A percentile compares a stretch with the other conserved stretches of the same genome.
Conservation (phyloP, 2,329 filamentous ascomycete species). For the Metarhizium humberi region DNA sequence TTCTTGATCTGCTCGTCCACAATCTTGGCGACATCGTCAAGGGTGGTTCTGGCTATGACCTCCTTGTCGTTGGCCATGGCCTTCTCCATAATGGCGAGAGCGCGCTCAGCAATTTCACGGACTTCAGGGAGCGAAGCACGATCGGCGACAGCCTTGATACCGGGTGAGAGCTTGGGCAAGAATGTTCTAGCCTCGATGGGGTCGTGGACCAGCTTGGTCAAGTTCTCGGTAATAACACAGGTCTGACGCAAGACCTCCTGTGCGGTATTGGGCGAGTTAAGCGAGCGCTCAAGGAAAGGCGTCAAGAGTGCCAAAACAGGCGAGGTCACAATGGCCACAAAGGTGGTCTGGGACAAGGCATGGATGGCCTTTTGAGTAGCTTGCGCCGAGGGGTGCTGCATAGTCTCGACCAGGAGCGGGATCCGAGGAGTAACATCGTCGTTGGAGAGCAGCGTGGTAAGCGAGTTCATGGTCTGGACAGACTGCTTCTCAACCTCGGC, state of each 20-base stretch:
- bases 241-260: slow-evolving; percentile 95
- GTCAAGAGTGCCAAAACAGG: slow-evolving; percentile 91
- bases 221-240: slow-evolving; percentile 92
- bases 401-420: slow-evolving; percentile 83
- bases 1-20: slow-evolving; percentile 70
- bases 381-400: slow-evolving; percentile 86
- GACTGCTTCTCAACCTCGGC: slow-evolving; percentile 79
- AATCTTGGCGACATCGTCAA: slow-evolving; percentile 64
- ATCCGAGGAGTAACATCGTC: slow-evolving; percentile 92
- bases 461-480: slow-evolving; percentile 81
- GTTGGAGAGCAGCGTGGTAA: slow-evolving; percentile 86
- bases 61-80: slow-evolving; percentile 72
- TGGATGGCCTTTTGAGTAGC: slow-evolving; percentile 93
- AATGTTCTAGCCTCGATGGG: slow-evolving; percentile 92
- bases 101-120: slow-evolving; percentile 76
- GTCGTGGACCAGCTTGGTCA: slow-evolving; percentile 95
- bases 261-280: slow-evolving; percentile 82
- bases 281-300: slow-evolving; percentile 83
- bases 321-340: slow-evolving; percentile 91
- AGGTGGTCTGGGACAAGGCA: slow-evolving; percentile 94
- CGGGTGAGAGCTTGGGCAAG: slow-evolving; percentile 86
- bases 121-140: slow-evolving; percentile 91
- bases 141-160: slow-evolving; percentile 81
- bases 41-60: slow-evolving; percentile 55
- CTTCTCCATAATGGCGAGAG: slow-evolving; percentile 80